These are phyloP conservation scores for Blastomyces silverae DNA, from an alignment of 2,329 filamentous ascomycete species.

Conservation along the genomic window DNA sequence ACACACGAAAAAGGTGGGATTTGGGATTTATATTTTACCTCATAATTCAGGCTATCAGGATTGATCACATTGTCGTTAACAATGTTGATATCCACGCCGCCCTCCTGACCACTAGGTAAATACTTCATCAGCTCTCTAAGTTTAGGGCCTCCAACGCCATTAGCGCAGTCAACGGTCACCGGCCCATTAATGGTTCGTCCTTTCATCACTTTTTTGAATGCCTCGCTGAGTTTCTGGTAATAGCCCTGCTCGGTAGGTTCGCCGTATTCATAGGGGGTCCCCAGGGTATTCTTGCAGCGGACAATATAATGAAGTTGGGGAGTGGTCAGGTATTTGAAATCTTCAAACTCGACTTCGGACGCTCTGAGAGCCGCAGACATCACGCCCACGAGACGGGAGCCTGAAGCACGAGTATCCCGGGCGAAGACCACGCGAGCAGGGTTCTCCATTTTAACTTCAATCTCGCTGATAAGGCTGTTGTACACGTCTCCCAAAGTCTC, in stretches of 20 bases:
- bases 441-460: slow-evolving; percentile 65
- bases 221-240: slow-evolving; percentile 81
- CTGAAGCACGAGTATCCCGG: slow-evolving; percentile 87
- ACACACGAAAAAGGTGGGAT: not conserved
- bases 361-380: slow-evolving; percentile 73
- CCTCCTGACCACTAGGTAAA: slow-evolving; percentile 60
- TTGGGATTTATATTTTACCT: slow-evolving; percentile 47
- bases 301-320: slow-evolving; percentile 98
- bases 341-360: slow-evolving; percentile 64
- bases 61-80: slow-evolving; percentile 91
- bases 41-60: slow-evolving; percentile 79
- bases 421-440: slow-evolving; percentile 80
- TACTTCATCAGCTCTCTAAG: slow-evolving; percentile 78
- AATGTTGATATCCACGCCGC: slow-evolving; percentile 71
- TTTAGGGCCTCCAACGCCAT: slow-evolving; percentile 92
- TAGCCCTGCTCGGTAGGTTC: slow-evolving; percentile 85
- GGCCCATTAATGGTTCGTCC: slow-evolving; percentile 65
- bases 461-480: slow-evolving; percentile 63
- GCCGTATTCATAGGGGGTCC: slow-evolving; percentile 79
- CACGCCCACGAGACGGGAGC: slow-evolving; percentile 71
- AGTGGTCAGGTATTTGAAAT: slow-evolving; percentile 88
- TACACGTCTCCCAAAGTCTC: slow-evolving; percentile 73
- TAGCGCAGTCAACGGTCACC: slow-evolving; percentile 88
- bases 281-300: slow-evolving; percentile 87
- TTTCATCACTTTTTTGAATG: slow-evolving; percentile 77